These are phyloP conservation scores for Pythium coloratum DNA, from an alignment of 352 stramenopile species.

Conservation along the genomic window DNA sequence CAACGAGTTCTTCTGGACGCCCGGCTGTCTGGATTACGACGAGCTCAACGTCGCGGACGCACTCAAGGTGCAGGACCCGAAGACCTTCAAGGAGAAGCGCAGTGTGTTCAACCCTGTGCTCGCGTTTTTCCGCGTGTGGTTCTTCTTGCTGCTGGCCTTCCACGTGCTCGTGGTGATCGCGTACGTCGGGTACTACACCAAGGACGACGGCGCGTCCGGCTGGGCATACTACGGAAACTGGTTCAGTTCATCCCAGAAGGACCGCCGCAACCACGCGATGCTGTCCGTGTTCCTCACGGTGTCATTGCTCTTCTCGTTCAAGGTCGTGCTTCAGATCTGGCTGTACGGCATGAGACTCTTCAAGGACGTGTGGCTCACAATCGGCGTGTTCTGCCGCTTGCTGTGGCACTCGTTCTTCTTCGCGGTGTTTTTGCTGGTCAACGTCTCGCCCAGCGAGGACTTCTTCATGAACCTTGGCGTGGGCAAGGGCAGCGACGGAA, in stretches of 20 bases:
- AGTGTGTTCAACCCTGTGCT: conserved; percentile 85
- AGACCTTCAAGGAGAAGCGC: conserved; percentile 88
- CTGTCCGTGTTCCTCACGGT: conserved; percentile 73
- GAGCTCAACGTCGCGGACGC: conserved; percentile 67
- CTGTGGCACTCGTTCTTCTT: conserved; percentile 80
- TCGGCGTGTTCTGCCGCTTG: conserved; percentile 66
- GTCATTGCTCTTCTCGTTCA: conserved; percentile 52
- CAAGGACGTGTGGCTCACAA: conserved; percentile 55
- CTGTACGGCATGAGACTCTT: conserved; percentile 66
- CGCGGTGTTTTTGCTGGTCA: conserved; percentile 56
- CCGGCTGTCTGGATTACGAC: conserved; percentile 64
- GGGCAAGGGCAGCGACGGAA: conserved; percentile 41
- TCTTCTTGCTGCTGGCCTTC: conserved; percentile 78
- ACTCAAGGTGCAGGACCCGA: conserved; percentile 60
- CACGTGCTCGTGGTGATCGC: conserved; percentile 63
- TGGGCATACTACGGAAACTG: conserved; percentile 66
- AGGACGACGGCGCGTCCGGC: conserved; percentile 43
- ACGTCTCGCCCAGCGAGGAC: conserved; percentile 58
- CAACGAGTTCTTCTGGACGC: conserved; percentile 89
- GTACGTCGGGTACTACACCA: conserved; percentile 72
- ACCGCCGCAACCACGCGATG: conserved; percentile 67
- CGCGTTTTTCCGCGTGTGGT: conserved; percentile 83
- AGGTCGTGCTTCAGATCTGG: conserved; percentile 78
- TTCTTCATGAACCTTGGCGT: conserved; percentile 51
- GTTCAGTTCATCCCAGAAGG: conserved; percentile 48